phyloP scores from a whole-genome alignment of 106 monocot genomes.

The Agapanthus africanus region DNA sequence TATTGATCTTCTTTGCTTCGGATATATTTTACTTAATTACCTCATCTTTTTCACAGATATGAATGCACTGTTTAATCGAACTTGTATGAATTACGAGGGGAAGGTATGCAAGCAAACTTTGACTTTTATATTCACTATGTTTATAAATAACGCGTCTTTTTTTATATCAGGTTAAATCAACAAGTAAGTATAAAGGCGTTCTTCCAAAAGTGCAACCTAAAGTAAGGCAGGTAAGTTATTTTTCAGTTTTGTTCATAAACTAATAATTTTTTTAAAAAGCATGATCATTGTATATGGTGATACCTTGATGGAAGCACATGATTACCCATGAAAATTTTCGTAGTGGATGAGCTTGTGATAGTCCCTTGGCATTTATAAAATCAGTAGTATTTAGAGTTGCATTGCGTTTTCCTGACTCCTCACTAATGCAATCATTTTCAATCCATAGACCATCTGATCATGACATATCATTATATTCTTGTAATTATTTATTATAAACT shows the following conservation, averaged over 20 bases:
- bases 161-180: constrained; percentile 56
- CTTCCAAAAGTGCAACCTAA: constrained; percentile 74
- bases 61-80: constrained; percentile 71
- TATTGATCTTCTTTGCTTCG: neutral
- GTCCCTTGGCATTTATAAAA: neutral
- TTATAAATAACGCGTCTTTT: constrained; percentile 1
- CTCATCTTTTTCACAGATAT: constrained; percentile 50
- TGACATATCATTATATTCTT: no score
- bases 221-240: constrained; percentile 53
- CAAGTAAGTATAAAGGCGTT: constrained; percentile 64
- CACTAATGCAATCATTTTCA: no score
- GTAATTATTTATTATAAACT: no score
- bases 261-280: neutral
- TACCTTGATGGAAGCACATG: no score
- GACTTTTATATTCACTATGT: neutral
- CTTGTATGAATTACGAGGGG: constrained; percentile 76
- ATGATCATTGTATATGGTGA: neutral
- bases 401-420: no score
- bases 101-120: constrained; percentile 50
- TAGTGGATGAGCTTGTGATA: neutral
- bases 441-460: no score
- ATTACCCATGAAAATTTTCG: no score
- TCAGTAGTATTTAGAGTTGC: neutral
- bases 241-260: neutral
- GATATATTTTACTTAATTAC: neutral